A percentile compares a stretch with the other conserved stretches of the same genome.
Evolutionary conservation across 495 filamentous ascomycete genomes (phyloP).

Genomic region (Platismatia glauca): DNA sequence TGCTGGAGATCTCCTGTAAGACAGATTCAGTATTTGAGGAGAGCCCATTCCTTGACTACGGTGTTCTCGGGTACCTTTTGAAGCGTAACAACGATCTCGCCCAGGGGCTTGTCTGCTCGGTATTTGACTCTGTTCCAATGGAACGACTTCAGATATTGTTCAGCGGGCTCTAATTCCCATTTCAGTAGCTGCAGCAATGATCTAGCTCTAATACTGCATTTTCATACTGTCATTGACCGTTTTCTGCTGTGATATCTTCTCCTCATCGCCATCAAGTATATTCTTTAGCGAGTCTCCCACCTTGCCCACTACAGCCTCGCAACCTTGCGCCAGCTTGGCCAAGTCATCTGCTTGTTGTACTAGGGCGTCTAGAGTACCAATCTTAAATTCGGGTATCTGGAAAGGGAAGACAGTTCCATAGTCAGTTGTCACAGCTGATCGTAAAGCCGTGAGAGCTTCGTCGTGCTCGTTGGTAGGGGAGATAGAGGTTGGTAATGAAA

Average conservation of each 20-base stretch:
- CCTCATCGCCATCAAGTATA: slow-evolving; percentile 74
- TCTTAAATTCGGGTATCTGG: slow-evolving; percentile 87
- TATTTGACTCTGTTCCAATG: slow-evolving; percentile 97
- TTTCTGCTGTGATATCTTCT: slow-evolving; percentile 77
- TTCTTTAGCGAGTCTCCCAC: slow-evolving; percentile 75
- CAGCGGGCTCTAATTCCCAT: slow-evolving; percentile 63
- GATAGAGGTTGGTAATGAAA: slow-evolving; percentile 69
- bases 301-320: slow-evolving; percentile 76
- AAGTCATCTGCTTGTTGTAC: slow-evolving; percentile 95
- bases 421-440: slow-evolving; percentile 60
- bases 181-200: slow-evolving; percentile 3
- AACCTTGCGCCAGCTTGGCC: slow-evolving; percentile 71
- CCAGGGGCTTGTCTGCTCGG: slow-evolving; percentile 77
- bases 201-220: background rate
- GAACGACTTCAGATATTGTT: slow-evolving; percentile 83
- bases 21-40: background rate
- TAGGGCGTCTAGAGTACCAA: slow-evolving; percentile 91
- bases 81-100: slow-evolving; percentile 73
- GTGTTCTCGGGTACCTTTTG: slow-evolving; percentile 55
- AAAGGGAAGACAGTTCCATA: slow-evolving; percentile 72
- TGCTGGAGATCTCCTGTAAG: slow-evolving; percentile 65
- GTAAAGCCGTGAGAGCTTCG: slow-evolving; percentile 69
- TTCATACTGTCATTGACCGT: slow-evolving; percentile 88
- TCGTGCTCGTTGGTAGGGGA: slow-evolving; percentile 62
- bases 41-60: background rate